phyloP scores from a whole-genome alignment of 768 basidiomycete genomes.

The Pleurotus salmoneostramineus region DNA sequence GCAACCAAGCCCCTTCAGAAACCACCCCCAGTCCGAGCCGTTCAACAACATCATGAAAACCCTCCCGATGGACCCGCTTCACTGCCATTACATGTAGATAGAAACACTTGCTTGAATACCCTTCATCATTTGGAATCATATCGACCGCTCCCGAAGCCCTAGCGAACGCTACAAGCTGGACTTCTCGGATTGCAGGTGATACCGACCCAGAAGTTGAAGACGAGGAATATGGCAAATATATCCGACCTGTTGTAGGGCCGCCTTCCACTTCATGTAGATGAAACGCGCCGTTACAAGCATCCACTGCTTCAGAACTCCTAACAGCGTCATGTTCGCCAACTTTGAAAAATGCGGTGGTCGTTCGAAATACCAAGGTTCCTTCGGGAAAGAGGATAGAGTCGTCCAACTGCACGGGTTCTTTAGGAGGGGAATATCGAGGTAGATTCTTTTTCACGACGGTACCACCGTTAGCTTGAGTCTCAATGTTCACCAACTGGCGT shows the following conservation, averaged over 20 bases:
- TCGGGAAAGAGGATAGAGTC: not conserved
- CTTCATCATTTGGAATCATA: not conserved
- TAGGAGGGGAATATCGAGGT: not conserved
- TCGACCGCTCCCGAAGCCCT: not conserved
- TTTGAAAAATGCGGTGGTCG: not conserved
- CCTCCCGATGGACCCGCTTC: not conserved
- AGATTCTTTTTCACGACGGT: not conserved
- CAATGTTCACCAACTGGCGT: not conserved
- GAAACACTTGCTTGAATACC: not conserved
- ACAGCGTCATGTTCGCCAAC: not conserved
- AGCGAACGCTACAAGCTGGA: not conserved
- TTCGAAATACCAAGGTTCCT: not conserved
- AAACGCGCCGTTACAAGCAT: not conserved
- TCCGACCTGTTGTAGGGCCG: not conserved
- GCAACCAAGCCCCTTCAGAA: not conserved
- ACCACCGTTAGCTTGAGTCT: not conserved
- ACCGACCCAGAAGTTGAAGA: not conserved
- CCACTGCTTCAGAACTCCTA: not conserved
- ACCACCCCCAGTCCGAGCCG: not conserved
- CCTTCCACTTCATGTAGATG: not conserved
- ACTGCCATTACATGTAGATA: constrained; percentile 1
- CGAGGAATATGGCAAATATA: not conserved
- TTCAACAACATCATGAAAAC: not conserved
- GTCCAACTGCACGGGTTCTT: not conserved
- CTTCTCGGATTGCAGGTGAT: not conserved